Base-by-base conservation (phyloP, 1,284 basidiomycete genomes). In the Rhodotorula sp. region DNA sequence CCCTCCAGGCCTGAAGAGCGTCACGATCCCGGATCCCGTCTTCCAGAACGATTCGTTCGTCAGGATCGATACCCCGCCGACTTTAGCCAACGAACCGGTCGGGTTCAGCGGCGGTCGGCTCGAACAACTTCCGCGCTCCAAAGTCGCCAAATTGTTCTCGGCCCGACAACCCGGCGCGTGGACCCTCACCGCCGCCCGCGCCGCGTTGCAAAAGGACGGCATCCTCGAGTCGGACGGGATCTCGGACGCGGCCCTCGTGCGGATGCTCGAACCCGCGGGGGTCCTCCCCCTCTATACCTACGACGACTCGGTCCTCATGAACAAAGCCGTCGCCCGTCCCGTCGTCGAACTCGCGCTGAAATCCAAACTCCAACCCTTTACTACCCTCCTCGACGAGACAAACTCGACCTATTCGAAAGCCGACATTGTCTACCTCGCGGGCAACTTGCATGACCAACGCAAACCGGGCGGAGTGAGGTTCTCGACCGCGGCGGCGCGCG, bases 391-490 rank as follows among this genome's bases (percentile, higher is more conserved):
- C 60, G 73, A 79, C n/a, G n/a, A n/a, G n/a, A n/a, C n/a, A n/a
- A n/a, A n/a, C 4, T 76, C 77, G 4, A 80, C 82, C 5, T 82
- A 44, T 7, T 18, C 44, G 4, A 7, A 42, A 24, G 30, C 53
- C 20, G 53, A 33, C 4, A 68, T 84, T 53, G 77, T 84, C 33
- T 60, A 82, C 15, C 73, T 85, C 61, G 79, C 78, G 12, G 84
- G 84, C 42, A 83, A 85, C 67, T 70, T 81, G 3, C 84, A 84
- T 66, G 53, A 73, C 18, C 60, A 68, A 48, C 82, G 84, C 51
- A 85, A 84, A 75, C 82, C 84, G 3, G 83, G 83, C 18, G 69
- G 77, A 6, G 59, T 85, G 62, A 79, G 80, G 44, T 84, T 85
- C 73, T 80, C 82, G 4, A 82, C 81, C 22, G 29, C 66, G 10